Conservation (phyloP, 257 asterid species). For the Petunia secreta region DNA sequence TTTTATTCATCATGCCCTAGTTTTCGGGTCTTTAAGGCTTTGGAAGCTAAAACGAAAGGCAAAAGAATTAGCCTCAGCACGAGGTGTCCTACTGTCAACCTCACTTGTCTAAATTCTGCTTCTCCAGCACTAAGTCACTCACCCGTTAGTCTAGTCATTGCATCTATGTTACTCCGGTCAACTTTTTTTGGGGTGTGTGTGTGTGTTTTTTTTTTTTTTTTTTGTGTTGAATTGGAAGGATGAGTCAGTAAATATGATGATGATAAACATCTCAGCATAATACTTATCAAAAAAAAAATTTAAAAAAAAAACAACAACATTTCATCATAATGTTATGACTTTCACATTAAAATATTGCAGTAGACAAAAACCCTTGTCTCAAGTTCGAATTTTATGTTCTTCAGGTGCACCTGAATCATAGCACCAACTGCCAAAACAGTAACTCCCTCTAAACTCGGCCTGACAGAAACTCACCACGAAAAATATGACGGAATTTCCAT, state of each 20-base stretch:
- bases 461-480: slow-evolving; percentile 64
- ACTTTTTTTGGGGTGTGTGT: not conserved
- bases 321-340: slow-evolving; percentile 2
- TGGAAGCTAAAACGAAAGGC: not conserved
- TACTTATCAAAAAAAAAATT: too few relatives aligned
- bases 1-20: not conserved
- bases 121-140: not conserved
- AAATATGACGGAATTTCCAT: slow-evolving; percentile 96
- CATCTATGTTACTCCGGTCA: not conserved
- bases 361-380: not conserved
- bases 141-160: not conserved
- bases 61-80: not conserved
- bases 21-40: slow-evolving; percentile 6
- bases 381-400: not conserved
- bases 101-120: not conserved
- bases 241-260: not conserved
- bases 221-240: not conserved
- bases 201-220: not conserved
- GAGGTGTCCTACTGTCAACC: not conserved
- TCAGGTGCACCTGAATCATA: slow-evolving; percentile 5
- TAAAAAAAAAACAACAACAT: not conserved
- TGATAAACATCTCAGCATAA: slow-evolving; percentile 7
- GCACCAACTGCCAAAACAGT: not conserved
- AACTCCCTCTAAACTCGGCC: not conserved
- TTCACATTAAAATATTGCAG: not conserved